Evolutionary conservation across 768 basidiomycete genomes (phyloP), one percentile per base, ranked within the genome.

Genomic region (Asterophora parasitica): DNA sequence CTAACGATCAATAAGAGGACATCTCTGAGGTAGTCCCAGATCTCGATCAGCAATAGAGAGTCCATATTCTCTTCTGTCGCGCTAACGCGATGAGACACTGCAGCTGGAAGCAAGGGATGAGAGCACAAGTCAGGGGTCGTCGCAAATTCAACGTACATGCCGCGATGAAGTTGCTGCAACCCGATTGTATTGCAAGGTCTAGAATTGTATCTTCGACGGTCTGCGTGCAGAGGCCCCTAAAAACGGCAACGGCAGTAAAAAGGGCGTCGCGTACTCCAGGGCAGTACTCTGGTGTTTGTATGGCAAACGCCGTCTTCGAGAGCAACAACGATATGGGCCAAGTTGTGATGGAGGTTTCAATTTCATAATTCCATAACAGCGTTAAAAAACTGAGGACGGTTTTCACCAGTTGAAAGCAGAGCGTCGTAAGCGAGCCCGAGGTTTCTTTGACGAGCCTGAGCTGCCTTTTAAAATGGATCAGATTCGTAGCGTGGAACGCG

Each of bases 1-100:
- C 71, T 65, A 27, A 79, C 56, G 30, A 81, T 74, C 31, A 78
- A 62, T 5, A 81, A 53, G 5, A 81, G 56, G 1, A 68, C 62
- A 44, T 80, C 76, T 23, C 76, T 62, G 43, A 88, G 59, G 56
- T 76, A 71, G 37, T 76, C 67, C 76, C 79, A 82, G 37, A 73
- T 71, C 57, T 84, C 82, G 8, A 71, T 65, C 47, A 65, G 65
- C 32, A 64, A 60, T 26, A 81, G 58, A 2, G 72, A 52, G 42
- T 72, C 71, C 34, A 59, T 60, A 0, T 49, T 42, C 27, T 54
- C 43, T 2, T 52, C 44, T 4, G 58, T 59, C 4, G 64, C 60
- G 4, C 68, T 43, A 38, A 80, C 59, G 51, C 74, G 77, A 20
- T 68, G 50, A 4, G 81, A 66, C 53, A 81, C 68, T 1, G 73